These are phyloP conservation scores for Margaritispora aquatica DNA, from an alignment of 495 filamentous ascomycete genomes.

Conservation along the genomic window DNA sequence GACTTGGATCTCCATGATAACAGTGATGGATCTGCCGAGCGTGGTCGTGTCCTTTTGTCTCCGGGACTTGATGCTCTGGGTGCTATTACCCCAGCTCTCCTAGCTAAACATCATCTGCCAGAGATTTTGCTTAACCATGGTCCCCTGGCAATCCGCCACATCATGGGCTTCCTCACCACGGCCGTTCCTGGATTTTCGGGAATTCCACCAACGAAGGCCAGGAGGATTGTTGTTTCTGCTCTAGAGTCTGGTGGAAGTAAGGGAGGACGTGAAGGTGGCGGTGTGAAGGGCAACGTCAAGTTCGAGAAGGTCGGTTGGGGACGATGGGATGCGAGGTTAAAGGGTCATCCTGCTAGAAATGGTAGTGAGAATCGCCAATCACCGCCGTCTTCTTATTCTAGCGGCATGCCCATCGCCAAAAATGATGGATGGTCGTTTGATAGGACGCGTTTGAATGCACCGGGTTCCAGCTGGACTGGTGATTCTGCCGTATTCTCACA, in stretches of 20 bases:
- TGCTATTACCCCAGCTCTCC: slow-evolving; percentile 75
- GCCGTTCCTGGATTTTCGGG: slow-evolving; percentile 88
- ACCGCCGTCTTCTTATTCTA: slow-evolving; percentile 46
- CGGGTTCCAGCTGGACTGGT: slow-evolving; percentile 56
- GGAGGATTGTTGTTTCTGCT: slow-evolving; percentile 79
- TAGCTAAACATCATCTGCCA: slow-evolving; percentile 88
- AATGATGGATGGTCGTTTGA: slow-evolving; percentile 38
- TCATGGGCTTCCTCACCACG: slow-evolving; percentile 89
- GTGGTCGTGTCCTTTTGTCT: slow-evolving; percentile 36
- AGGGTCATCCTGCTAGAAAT: slow-evolving; percentile 56
- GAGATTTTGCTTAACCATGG: slow-evolving; percentile 85
- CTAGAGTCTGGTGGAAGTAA: slow-evolving; percentile 67
- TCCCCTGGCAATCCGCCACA: slow-evolving; percentile 86
- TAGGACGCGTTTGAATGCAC: slow-evolving; percentile 43
- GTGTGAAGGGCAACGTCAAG: slow-evolving; percentile 65
- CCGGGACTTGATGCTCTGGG: slow-evolving; percentile 65
- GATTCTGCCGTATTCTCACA: slow-evolving; percentile 72
- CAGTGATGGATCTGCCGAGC: slow-evolving; percentile 25
- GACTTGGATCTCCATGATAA: slow-evolving; percentile 80
- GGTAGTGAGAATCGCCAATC: slow-evolving; percentile 36
- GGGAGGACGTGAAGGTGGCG: slow-evolving; percentile 57
- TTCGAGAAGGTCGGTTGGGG: slow-evolving; percentile 99
- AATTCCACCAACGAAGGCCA: slow-evolving; percentile 86
- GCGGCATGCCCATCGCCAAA: slow-evolving; percentile 61
- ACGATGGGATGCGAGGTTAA: slow-evolving; percentile 80